These are phyloP conservation scores for Fusarium brevicatenulatum DNA, from an alignment of 2,329 filamentous ascomycete species.

Conservation along the genomic window DNA sequence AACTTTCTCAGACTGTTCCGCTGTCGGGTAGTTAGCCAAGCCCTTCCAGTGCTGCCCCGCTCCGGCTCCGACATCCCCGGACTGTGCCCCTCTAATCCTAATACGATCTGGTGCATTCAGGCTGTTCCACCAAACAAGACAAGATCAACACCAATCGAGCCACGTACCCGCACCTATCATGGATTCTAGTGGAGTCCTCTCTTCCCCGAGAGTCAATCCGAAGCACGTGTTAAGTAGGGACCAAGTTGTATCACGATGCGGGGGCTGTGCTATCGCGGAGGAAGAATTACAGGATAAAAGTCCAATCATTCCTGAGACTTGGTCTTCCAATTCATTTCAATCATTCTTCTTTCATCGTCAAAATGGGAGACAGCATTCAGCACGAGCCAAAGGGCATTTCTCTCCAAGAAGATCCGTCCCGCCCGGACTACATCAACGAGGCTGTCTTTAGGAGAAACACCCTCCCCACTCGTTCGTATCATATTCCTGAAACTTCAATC, in stretches of 20 bases:
- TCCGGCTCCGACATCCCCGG: slow-evolving; percentile 32
- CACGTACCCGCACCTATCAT: slow-evolving; percentile 32
- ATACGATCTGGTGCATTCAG: neutral
- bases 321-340: neutral
- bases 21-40: neutral
- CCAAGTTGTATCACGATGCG: slow-evolving; percentile 26
- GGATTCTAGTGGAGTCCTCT: slow-evolving; percentile 21
- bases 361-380: slow-evolving; percentile 33
- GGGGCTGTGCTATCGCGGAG: slow-evolving; percentile 9
- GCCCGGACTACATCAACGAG: slow-evolving; percentile 61
- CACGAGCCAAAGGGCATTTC: slow-evolving; percentile 43
- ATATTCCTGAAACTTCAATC: slow-evolving; percentile 60
- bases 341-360: neutral
- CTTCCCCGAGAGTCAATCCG: slow-evolving; percentile 6
- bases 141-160: slow-evolving; percentile 27
- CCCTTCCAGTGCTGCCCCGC: neutral
- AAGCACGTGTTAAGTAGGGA: slow-evolving; percentile 14
- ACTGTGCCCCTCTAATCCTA: neutral
- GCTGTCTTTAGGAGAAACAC: slow-evolving; percentile 63
- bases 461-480: slow-evolving; percentile 62
- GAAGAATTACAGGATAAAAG: slow-evolving; percentile 24
- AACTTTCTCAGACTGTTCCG: neutral
- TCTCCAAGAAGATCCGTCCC: slow-evolving; percentile 49
- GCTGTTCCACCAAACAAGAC: neutral
- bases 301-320: neutral